Evolutionary conservation across 352 stramenopile species (phyloP).

Genomic region (Elongisporangium senticosum): DNA sequence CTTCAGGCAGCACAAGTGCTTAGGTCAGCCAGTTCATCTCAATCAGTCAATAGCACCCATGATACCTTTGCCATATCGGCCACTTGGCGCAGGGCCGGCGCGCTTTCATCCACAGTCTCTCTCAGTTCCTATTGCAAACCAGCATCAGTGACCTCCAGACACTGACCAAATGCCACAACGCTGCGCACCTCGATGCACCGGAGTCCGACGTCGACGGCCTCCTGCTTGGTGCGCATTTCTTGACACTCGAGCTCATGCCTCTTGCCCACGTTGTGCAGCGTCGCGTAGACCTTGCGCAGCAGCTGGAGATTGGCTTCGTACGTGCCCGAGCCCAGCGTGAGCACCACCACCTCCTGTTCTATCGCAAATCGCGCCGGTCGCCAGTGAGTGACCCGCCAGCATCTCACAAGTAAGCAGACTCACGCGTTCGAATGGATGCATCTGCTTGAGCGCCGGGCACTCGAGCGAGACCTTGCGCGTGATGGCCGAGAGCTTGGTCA

Average conservation of each 20-base stretch:
- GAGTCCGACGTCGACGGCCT: slow-evolving; percentile 65
- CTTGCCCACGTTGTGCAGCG: slow-evolving; percentile 74
- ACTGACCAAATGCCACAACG: neutral
- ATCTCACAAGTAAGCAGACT: slow-evolving; percentile 4
- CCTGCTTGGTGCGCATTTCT: slow-evolving; percentile 68
- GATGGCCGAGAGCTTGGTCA: slow-evolving; percentile 64
- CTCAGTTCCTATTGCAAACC: slow-evolving; percentile 26
- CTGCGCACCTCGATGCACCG: slow-evolving; percentile 62
- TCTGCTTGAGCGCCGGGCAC: slow-evolving; percentile 68
- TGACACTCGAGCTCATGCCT: slow-evolving; percentile 63
- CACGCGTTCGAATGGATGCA: slow-evolving; percentile 82
- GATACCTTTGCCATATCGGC: slow-evolving; percentile 60
- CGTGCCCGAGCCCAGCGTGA: slow-evolving; percentile 62
- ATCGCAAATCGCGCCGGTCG: neutral
- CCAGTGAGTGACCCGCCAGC: neutral
- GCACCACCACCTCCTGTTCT: slow-evolving; percentile 66
- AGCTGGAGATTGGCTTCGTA: slow-evolving; percentile 76
- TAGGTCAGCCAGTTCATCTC: neutral
- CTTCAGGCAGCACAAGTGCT: slow-evolving; percentile 12
- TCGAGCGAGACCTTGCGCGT: slow-evolving; percentile 66
- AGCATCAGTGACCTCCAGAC: neutral
- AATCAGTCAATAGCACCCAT: neutral
- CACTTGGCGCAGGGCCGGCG: slow-evolving; percentile 32
- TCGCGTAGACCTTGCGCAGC: slow-evolving; percentile 71
- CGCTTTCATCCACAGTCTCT: slow-evolving; percentile 37